Percentiles rank a stretch among this genome's conserved stretches.
These are phyloP conservation scores for Apiospora hydei DNA, from an alignment of 2,329 filamentous ascomycete genomes.

Conservation along the genomic window DNA sequence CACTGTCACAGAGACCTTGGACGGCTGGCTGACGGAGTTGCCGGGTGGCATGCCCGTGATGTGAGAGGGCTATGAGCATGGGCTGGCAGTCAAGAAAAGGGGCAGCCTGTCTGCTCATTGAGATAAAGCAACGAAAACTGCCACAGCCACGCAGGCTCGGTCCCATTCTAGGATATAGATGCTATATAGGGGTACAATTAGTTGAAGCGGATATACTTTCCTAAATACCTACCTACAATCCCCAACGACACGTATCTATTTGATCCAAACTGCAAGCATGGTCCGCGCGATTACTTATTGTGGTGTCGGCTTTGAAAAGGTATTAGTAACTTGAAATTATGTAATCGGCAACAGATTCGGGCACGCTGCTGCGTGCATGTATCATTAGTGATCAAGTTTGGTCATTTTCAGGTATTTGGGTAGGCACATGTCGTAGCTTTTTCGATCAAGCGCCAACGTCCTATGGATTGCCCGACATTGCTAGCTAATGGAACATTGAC, in stretches of 20 bases:
- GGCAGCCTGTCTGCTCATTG: too few relatives aligned
- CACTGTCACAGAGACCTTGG: slow-evolving; percentile 42
- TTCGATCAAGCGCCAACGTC: not conserved
- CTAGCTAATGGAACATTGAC: not conserved
- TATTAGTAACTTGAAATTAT: not conserved
- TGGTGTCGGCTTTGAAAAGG: not conserved
- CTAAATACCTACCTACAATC: not conserved
- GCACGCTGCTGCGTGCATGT: not conserved
- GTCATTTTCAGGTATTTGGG: not conserved
- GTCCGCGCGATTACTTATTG: too few relatives aligned
- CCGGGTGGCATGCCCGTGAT: slow-evolving; percentile 38
- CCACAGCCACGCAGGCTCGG: too few relatives aligned
- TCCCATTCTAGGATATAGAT: not conserved
- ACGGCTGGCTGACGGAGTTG: slow-evolving; percentile 41
- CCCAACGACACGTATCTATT: not conserved
- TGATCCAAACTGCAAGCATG: too few relatives aligned
- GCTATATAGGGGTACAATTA: not conserved
- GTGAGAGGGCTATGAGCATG: not conserved
- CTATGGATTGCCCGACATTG: not conserved
- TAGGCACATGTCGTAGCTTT: not conserved
- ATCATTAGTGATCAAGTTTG: not conserved
- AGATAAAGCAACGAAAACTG: not conserved
- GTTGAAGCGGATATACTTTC: not conserved
- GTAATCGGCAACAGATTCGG: not conserved
- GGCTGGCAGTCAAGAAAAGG: too few relatives aligned